These are phyloP conservation scores for Diatrype stigma DNA, from an alignment of 2,329 filamentous ascomycete genomes.

Conservation along the genomic window DNA sequence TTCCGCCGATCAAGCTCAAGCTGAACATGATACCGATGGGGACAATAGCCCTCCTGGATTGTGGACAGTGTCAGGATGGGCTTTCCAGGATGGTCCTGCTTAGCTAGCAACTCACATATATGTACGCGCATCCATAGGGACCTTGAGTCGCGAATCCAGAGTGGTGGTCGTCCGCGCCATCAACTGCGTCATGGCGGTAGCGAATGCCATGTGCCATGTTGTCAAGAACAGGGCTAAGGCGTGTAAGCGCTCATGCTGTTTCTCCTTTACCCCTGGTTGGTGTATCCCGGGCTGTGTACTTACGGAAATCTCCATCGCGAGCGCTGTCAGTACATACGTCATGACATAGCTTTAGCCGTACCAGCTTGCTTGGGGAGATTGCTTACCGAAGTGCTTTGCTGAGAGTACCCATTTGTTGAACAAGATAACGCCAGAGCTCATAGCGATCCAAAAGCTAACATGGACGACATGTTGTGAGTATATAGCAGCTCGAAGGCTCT, in stretches of 20 bases:
- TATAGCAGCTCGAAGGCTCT: background rate
- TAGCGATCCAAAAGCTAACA: constrained; percentile 69
- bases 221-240: constrained; percentile 53
- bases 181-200: constrained; percentile 62
- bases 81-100: background rate
- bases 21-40: constrained; percentile 66
- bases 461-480: background rate
- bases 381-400: constrained; percentile 60
- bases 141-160: constrained; percentile 59
- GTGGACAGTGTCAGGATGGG: background rate
- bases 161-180: constrained; percentile 60
- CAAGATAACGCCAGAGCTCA: constrained; percentile 81
- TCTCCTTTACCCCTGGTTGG: no score
- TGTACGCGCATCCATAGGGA: constrained; percentile 58
- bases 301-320: constrained; percentile 16
- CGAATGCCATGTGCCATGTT: constrained; percentile 66
- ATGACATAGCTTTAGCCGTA: constrained; percentile 40
- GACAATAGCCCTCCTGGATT: constrained; percentile 49
- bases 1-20: constrained; percentile 62
- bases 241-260: background rate
- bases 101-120: constrained; percentile 39
- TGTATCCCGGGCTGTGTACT: constrained; percentile 5
- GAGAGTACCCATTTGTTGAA: constrained; percentile 93
- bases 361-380: no score
- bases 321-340: constrained; percentile 8